Percentiles rank a stretch among this genome's conserved stretches.
Evolutionary conservation across 371 early-diverging fungal genomes (phyloP).

Genomic region (Mortierella sp.): DNA sequence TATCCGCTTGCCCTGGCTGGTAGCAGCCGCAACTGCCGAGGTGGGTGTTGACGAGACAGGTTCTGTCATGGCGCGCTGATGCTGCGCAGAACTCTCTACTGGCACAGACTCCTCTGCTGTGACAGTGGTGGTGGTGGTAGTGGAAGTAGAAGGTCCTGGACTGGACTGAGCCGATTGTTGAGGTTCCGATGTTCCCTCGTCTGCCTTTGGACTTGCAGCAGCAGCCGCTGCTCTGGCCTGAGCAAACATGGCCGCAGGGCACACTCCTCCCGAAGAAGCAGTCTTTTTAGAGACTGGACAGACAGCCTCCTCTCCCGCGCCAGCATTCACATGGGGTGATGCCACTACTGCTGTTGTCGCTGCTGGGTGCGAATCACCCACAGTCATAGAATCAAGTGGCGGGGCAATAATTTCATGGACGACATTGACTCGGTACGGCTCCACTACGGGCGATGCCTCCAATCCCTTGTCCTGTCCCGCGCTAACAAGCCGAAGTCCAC

Average conservation of each 20-base stretch:
- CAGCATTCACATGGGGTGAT: neutral
- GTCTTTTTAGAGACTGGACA: conserved; percentile 55
- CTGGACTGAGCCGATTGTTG: neutral
- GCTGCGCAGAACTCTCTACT: neutral
- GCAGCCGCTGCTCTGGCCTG: conserved; percentile 37
- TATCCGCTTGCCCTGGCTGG: conserved; percentile 32
- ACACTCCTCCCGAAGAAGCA: conserved; percentile 44
- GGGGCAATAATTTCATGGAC: conserved; percentile 12
- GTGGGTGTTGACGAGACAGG: conserved; percentile 15
- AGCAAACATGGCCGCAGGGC: conserved; percentile 57
- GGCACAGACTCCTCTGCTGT: neutral
- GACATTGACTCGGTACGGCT: conserved; percentile 32
- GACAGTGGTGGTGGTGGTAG: neutral
- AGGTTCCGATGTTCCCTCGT: neutral
- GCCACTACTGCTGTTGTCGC: neutral
- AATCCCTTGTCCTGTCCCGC: neutral
- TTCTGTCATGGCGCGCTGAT: conserved; percentile 21
- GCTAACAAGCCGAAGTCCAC: neutral
- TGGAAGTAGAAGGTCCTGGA: neutral
- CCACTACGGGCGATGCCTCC: conserved; percentile 10
- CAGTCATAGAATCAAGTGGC: neutral
- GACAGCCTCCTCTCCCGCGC: conserved; percentile 23
- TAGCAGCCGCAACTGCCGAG: conserved; percentile 17
- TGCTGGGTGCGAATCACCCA: neutral
- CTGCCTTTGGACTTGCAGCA: neutral